Percentiles rank a stretch among this genome's conserved stretches.
Conservation (phyloP, 345 rosid genomes). For the Aethionema arabicum region DNA sequence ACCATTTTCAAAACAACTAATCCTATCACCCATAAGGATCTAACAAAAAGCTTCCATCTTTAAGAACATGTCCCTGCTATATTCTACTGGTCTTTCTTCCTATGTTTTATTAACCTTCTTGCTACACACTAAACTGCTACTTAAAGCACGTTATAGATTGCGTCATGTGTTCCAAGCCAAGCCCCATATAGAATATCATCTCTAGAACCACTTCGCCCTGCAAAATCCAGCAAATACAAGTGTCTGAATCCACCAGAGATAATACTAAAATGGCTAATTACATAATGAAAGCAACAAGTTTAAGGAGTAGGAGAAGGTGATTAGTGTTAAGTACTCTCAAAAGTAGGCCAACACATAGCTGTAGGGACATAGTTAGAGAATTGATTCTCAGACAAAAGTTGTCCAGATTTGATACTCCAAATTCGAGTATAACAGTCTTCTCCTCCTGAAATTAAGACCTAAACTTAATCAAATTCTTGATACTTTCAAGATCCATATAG, state of each 20-base stretch:
- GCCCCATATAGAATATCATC: slow-evolving; percentile 42
- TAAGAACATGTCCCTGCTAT: background rate
- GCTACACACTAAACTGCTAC: slow-evolving; percentile 14
- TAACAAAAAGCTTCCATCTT: slow-evolving; percentile 4
- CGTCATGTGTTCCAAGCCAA: slow-evolving; percentile 73
- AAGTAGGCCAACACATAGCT: slow-evolving; percentile 50
- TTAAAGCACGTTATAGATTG: slow-evolving; percentile 47
- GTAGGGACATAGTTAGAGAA: slow-evolving; percentile 50
- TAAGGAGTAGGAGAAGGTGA: slow-evolving; percentile 16
- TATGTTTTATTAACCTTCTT: slow-evolving; percentile 3
- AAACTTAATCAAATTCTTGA: no score
- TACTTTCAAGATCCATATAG: no score
- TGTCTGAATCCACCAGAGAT: slow-evolving; percentile 19
- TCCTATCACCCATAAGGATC: slow-evolving; percentile 18
- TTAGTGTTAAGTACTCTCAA: slow-evolving; percentile 41
- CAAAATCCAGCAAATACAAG: slow-evolving; percentile 18
- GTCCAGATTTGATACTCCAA: slow-evolving; percentile 87
- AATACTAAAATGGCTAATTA: background rate
- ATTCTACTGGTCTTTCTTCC: background rate
- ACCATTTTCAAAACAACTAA: slow-evolving; percentile 10
- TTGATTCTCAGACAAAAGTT: slow-evolving; percentile 62
- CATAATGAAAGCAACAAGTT: background rate
- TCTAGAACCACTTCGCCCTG: slow-evolving; percentile 29
- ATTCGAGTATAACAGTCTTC: slow-evolving; percentile 65
- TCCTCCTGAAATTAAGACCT: slow-evolving; percentile 18